Percentiles rank a stretch among this genome's conserved stretches.
Conservation (phyloP, 768 basidiomycete genomes). For the Porphyrellus cyaneotinctus region DNA sequence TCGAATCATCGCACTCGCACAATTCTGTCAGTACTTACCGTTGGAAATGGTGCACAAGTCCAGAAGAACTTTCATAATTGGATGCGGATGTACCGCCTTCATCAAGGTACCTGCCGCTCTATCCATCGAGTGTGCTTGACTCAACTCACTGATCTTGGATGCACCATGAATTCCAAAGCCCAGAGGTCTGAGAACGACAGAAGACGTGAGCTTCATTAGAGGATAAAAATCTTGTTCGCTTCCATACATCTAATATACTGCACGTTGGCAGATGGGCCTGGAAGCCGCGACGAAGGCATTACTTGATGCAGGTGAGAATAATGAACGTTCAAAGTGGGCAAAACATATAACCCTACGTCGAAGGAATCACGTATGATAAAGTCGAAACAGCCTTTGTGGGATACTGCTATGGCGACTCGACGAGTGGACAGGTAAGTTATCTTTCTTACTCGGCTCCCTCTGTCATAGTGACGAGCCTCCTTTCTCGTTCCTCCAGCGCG, state of each 20-base stretch:
- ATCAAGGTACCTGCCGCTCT: conserved; percentile 11
- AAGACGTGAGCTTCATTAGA: conserved; percentile 49
- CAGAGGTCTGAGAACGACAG: conserved; percentile 58
- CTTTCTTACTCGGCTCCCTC: background rate
- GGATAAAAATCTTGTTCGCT: background rate
- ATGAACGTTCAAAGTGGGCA: background rate
- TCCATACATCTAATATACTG: background rate
- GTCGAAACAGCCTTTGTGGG: conserved; percentile 74
- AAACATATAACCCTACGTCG: background rate
- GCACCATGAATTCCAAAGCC: conserved; percentile 43
- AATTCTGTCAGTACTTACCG: background rate
- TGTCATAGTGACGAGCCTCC: background rate
- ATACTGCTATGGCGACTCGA: conserved; percentile 78
- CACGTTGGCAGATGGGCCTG: conserved; percentile 62
- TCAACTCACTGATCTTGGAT: background rate
- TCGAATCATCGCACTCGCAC: too few relatives aligned
- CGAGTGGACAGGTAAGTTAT: conserved; percentile 60
- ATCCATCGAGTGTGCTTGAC: background rate
- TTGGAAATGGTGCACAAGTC: conserved; percentile 6
- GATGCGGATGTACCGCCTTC: conserved; percentile 20
- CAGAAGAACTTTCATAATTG: conserved; percentile 17
- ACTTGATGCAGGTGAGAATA: conserved; percentile 64
- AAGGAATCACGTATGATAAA: conserved; percentile 79
- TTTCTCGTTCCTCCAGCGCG: conserved; percentile 42
- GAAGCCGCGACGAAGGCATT: conserved; percentile 86